phyloP scores from a whole-genome alignment of 2,329 filamentous ascomycete genomes.

The Aspergillus unguis region DNA sequence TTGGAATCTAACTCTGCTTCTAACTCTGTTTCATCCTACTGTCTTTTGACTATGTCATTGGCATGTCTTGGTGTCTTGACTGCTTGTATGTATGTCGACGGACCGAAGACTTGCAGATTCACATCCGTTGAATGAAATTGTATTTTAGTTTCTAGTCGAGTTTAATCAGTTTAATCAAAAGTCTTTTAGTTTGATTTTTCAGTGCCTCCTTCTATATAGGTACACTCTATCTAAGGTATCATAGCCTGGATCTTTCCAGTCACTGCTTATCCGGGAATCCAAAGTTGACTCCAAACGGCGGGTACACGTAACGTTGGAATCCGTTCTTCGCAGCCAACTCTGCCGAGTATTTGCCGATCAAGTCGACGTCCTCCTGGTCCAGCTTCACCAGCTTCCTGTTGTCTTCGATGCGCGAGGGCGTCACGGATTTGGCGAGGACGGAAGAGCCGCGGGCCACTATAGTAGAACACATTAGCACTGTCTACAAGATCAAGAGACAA shows the following conservation, averaged over 20 bases:
- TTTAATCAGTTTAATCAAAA: background rate
- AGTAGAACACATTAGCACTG: background rate
- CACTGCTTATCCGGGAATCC: slow-evolving; percentile 66
- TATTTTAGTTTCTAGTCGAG: background rate
- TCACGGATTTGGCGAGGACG: slow-evolving; percentile 43
- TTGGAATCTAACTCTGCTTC: slow-evolving; percentile 1
- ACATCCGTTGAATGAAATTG: background rate
- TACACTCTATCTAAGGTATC: background rate
- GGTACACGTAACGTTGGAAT: slow-evolving; percentile 58
- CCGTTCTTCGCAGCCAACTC: slow-evolving; percentile 31
- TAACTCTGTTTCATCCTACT: background rate
- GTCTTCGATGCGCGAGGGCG: slow-evolving; percentile 39
- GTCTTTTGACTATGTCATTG: background rate
- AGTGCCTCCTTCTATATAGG: background rate
- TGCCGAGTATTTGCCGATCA: slow-evolving; percentile 37
- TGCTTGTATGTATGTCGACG: background rate
- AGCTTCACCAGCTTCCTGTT: slow-evolving; percentile 40
- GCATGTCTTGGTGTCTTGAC: background rate
- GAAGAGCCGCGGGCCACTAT: slow-evolving; percentile 39
- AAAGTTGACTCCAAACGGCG: slow-evolving; percentile 65
- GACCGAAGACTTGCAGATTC: no score
- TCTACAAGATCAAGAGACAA: background rate
- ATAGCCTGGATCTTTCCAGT: background rate
- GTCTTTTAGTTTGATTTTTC: background rate
- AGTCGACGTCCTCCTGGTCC: slow-evolving; percentile 37